A percentile compares a stretch with the other conserved stretches of the same genome.
These are phyloP conservation scores for Diaporthe amygdali DNA, from an alignment of 2,329 filamentous ascomycete genomes.

Conservation along the genomic window DNA sequence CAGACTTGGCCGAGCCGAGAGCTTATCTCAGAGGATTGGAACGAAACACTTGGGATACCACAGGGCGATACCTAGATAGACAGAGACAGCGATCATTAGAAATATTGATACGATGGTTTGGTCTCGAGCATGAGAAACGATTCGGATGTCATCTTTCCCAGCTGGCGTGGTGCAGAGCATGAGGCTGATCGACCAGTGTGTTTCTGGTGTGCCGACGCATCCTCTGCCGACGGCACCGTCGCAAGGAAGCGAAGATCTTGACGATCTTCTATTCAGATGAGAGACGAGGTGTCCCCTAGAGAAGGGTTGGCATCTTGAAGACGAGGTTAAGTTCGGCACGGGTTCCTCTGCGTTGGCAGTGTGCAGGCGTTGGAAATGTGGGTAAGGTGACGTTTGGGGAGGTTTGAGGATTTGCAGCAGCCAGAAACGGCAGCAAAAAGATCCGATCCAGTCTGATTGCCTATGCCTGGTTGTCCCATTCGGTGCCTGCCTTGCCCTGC, in stretches of 20 bases:
- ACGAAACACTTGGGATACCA: not conserved
- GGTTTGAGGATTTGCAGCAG: slow-evolving; percentile 4
- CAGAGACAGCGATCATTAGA: not conserved
- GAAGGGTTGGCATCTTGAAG: not conserved
- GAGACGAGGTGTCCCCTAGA: not conserved
- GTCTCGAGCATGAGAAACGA: not conserved
- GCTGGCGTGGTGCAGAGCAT: not conserved
- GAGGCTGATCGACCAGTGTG: not conserved
- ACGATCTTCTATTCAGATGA: not conserved
- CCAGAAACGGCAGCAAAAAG: slow-evolving; percentile 10
- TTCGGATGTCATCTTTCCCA: too few relatives aligned
- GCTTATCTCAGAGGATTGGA: not conserved
- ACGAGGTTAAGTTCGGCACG: slow-evolving; percentile 2
- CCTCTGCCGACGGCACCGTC: not conserved
- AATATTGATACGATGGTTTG: not conserved
- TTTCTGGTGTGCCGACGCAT: not conserved
- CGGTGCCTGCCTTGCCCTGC: not conserved
- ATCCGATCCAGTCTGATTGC: not conserved
- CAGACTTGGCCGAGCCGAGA: not conserved
- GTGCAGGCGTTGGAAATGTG: not conserved
- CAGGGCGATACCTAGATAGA: not conserved
- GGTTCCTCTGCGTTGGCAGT: not conserved
- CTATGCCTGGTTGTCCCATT: too few relatives aligned
- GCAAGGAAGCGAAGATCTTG: not conserved
- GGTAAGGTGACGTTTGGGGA: not conserved